Conservation (phyloP, 31 red algal species). For the Asparagopsis taxiformis region DNA sequence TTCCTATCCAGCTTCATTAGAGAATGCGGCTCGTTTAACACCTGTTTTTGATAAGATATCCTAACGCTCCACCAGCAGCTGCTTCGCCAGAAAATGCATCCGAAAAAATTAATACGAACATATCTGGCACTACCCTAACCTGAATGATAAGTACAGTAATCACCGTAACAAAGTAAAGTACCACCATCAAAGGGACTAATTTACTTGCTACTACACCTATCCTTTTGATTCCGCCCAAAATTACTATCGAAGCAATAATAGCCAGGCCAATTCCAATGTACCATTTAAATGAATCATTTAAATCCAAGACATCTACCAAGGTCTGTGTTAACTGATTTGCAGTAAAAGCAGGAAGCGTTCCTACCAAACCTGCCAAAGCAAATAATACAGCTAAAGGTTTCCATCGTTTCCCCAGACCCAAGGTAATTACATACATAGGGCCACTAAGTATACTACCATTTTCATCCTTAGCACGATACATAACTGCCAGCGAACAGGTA, state of each 20-base stretch:
- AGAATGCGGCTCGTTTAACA: slow-evolving; percentile 15
- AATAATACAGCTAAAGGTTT: slow-evolving; percentile 20
- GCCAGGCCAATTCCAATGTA: too few species aligned
- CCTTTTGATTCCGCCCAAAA: slow-evolving; percentile 23
- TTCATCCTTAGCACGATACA: slow-evolving; percentile 2
- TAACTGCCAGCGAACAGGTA: slow-evolving; percentile 12
- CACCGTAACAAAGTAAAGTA: slow-evolving; percentile 6
- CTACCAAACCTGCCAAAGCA: slow-evolving; percentile 3
- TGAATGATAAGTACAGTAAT: slow-evolving; percentile 3
- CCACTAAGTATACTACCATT: slow-evolving; percentile 8
- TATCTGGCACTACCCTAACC: slow-evolving; percentile 1
- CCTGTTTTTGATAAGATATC: slow-evolving; percentile 12
- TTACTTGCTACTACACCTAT: slow-evolving; percentile 2
- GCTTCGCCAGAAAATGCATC: slow-evolving; percentile 8
- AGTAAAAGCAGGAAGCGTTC: too few species aligned
- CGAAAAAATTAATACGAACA: slow-evolving; percentile 7
- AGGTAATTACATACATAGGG: slow-evolving; percentile 20
- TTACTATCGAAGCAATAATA: too few species aligned
- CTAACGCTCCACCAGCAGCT: slow-evolving; percentile 5
- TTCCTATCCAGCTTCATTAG: slow-evolving; percentile 29
- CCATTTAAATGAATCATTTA: too few species aligned
- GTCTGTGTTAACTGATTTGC: too few species aligned
- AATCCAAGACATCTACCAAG: too few species aligned
- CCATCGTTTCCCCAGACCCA: slow-evolving; percentile 9
- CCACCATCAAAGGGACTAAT: slow-evolving; percentile 13